phyloP scores from a whole-genome alignment of 257 asterid genomes.

The Ehretia macrophylla region DNA sequence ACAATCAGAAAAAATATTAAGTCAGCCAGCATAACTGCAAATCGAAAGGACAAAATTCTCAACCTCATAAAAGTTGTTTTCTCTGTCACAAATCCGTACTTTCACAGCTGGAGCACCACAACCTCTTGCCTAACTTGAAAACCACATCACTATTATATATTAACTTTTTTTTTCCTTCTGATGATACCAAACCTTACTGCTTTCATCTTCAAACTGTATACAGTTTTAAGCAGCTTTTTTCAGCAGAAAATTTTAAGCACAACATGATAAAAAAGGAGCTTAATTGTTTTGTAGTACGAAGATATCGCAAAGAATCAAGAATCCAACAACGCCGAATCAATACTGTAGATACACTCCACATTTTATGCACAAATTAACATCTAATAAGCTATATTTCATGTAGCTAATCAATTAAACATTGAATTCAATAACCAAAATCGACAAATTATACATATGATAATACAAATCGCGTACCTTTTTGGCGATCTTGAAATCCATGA shows the following conservation, averaged over 20 bases:
- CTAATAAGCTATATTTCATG: slow-evolving; percentile 21
- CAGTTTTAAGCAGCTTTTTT: slow-evolving; percentile 31
- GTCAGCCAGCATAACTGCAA: slow-evolving; percentile 9
- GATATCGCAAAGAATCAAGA: slow-evolving; percentile 18
- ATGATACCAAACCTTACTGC: slow-evolving; percentile 19
- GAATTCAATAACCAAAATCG: not conserved
- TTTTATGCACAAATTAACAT: slow-evolving; percentile 40
- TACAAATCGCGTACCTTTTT: slow-evolving; percentile 39
- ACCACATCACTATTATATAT: slow-evolving; percentile 20
- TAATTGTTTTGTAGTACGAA: slow-evolving; percentile 10
- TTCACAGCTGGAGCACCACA: slow-evolving; percentile 50
- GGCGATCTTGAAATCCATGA: slow-evolving; percentile 17
- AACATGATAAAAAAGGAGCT: slow-evolving; percentile 16
- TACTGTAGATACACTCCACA: slow-evolving; percentile 24
- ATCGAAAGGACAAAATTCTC: slow-evolving; percentile 25
- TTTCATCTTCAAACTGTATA: slow-evolving; percentile 31
- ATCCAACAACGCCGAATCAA: slow-evolving; percentile 13
- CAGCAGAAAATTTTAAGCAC: slow-evolving; percentile 25
- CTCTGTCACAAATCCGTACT: slow-evolving; percentile 35
- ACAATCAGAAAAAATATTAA: slow-evolving; percentile 36
- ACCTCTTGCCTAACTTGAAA: slow-evolving; percentile 26
- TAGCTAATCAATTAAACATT: slow-evolving; percentile 2
- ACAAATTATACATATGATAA: slow-evolving; percentile 12
- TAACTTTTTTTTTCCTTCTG: slow-evolving; percentile 10
- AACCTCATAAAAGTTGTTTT: slow-evolving; percentile 24